phyloP scores from a whole-genome alignment of 805 yeast genomes.

The Candida palmyrensis region DNA sequence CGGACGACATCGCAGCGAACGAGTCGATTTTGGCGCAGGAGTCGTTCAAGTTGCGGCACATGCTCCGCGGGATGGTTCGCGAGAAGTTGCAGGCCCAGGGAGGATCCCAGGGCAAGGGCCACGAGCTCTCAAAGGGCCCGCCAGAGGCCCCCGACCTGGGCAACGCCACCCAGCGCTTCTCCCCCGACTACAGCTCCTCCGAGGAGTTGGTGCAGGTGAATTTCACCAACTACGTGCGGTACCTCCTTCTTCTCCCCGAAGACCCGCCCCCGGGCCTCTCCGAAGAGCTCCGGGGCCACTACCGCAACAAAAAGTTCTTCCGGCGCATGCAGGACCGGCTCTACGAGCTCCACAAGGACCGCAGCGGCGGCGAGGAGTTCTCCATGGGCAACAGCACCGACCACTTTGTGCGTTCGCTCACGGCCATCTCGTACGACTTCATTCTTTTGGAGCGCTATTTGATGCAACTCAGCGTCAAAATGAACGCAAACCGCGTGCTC shows the following conservation, averaged over 20 bases:
- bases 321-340: constrained; percentile 20
- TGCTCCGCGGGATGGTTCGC: neutral
- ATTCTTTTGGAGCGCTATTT: constrained; percentile 34
- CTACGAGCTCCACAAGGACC: constrained; percentile 22
- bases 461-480: constrained; percentile 30
- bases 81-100: neutral
- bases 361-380: constrained; percentile 16
- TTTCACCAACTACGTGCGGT: constrained; percentile 32
- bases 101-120: too few relatives aligned
- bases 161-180: too few relatives aligned
- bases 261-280: constrained; percentile 11
- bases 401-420: constrained; percentile 24
- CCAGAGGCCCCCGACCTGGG: too few relatives aligned
- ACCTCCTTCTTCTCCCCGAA: constrained; percentile 26
- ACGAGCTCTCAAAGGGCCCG: too few relatives aligned
- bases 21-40: neutral
- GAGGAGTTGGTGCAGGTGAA: constrained; percentile 38
- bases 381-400: constrained; percentile 8
- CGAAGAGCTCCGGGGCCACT: constrained; percentile 21
- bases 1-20: neutral
- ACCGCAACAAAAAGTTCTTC: constrained; percentile 23
- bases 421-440: constrained; percentile 34
- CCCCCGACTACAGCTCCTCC: constrained; percentile 4
- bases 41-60: neutral
- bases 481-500: constrained; percentile 26